These are phyloP conservation scores for Eucalyptus camaldulensis DNA, from an alignment of 345 rosid species.

Conservation along the genomic window DNA sequence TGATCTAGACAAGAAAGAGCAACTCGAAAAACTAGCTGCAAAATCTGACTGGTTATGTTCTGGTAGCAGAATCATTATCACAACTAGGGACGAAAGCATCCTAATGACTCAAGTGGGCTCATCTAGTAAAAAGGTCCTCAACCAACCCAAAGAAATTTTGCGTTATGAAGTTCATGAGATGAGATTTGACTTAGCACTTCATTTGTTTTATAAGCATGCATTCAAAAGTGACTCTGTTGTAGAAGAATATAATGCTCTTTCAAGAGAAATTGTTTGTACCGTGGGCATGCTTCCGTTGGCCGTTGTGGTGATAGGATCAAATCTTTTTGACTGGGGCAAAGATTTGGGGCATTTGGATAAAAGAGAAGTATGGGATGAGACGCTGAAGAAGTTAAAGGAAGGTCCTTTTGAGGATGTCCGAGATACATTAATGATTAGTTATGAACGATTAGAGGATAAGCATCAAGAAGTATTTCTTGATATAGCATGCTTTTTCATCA, in stretches of 20 bases:
- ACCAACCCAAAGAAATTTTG: background rate
- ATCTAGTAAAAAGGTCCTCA: background rate
- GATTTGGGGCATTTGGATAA: background rate
- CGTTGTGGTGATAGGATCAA: background rate
- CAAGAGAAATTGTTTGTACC: background rate
- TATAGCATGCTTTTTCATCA: background rate
- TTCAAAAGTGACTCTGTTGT: background rate
- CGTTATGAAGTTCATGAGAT: background rate
- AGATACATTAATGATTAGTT: background rate
- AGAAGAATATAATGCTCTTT: background rate
- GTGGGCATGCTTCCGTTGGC: background rate
- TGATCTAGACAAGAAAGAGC: background rate
- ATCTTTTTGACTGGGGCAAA: background rate
- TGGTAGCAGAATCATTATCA: background rate
- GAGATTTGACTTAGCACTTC: background rate
- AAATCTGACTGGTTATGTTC: background rate
- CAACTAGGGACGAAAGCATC: background rate
- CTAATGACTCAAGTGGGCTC: background rate
- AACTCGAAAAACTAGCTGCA: fast-evolving
- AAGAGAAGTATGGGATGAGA: background rate
- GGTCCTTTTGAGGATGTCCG: background rate
- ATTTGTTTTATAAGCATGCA: background rate
- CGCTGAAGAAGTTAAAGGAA: background rate
- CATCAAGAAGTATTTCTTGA: background rate
- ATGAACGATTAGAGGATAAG: background rate